A percentile compares a stretch with the other conserved stretches of the same genome.
phyloP scores from a whole-genome alignment of 176 grass and related monocot species.

The Triticum dicoccoides region DNA sequence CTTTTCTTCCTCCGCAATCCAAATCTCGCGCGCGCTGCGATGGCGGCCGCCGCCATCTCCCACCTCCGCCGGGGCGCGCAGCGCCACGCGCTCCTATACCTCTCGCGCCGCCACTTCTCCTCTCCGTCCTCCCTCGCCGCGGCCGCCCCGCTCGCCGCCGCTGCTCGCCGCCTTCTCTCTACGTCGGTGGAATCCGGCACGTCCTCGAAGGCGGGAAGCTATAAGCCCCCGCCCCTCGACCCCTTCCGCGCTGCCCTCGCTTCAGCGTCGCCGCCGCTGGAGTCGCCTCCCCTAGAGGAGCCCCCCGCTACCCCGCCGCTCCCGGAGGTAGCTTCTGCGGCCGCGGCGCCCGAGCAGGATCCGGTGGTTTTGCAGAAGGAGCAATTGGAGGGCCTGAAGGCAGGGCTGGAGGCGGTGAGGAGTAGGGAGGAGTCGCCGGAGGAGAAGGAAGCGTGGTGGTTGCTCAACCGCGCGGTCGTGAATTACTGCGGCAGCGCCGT shows the following conservation, averaged over 20 bases:
- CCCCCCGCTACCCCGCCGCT: background rate
- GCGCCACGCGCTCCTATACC: constrained; percentile 41
- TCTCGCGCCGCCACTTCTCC: constrained; percentile 29
- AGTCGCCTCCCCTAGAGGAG: constrained; percentile 46
- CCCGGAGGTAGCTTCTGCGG: constrained; percentile 24
- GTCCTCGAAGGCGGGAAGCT: constrained; percentile 23
- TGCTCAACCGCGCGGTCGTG: constrained; percentile 62
- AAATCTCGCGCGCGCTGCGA: constrained; percentile 25
- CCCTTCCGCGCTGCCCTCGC: constrained; percentile 42
- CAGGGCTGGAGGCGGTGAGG: constrained; percentile 40
- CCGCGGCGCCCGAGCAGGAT: constrained; percentile 20
- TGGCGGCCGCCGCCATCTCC: constrained; percentile 43
- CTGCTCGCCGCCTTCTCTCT: constrained; percentile 42
- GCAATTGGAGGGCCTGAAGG: constrained; percentile 27
- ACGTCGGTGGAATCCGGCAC: constrained; percentile 31
- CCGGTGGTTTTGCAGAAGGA: constrained; percentile 24
- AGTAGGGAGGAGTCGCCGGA: constrained; percentile 61
- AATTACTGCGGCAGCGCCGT: constrained; percentile 73
- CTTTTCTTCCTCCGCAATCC: constrained; percentile 38
- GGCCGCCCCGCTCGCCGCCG: background rate
- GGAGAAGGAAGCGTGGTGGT: constrained; percentile 93
- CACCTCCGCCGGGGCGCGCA: constrained; percentile 46
- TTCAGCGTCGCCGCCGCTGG: constrained; percentile 29
- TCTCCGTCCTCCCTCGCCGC: constrained; percentile 9
- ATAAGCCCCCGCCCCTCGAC: constrained; percentile 52